Base-by-base conservation (phyloP, 1,284 basidiomycete species). In the Malassezia pachydermatis region DNA sequence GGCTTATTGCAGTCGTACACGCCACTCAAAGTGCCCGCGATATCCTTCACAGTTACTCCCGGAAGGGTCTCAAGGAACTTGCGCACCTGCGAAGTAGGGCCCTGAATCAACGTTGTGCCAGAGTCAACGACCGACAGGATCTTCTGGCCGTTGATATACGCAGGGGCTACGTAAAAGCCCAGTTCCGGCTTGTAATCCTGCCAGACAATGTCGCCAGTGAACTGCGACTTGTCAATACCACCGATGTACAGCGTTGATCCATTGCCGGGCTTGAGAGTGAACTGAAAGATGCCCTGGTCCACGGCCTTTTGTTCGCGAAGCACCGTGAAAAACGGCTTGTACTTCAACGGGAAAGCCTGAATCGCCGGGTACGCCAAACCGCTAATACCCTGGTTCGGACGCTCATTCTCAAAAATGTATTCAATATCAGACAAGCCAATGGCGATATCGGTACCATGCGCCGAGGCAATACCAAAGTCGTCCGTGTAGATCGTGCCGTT, bases 181-280 rank as follows among this genome's bases (percentile, higher is more conserved):
- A 63, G 40, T 29, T 45, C 55, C 10, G 58, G 47, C 51, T 70
- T 62, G 19, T 72, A 58, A 33, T 50, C 49, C 59, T 73, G 66
- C 67, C 72, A 78, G 46, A 75, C 73, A 47, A 77, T 68, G 29
- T 49, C 44, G 38, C 48, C 51, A 6, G 48, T 51, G 51, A 57
- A 51, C 54, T 63, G 58, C 46, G 54, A 51, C 10, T 54, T 51
- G 51, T 60, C 53, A 35, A 57, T 57, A 5, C 60, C 58, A 36
- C 83, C 83, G 41, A 84, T 70, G 59, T 73, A 77, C 11, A 84
- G 76, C 62, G 80, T 76, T 5, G 77, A 77, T 51, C 76, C 77
- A 4, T 74, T 75, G 9, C 29, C 41, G 3, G 32, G 13, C 14
- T 44, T 45, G 57, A 83, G 75, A 49, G 79, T 78, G 66, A 84